Base-by-base conservation (phyloP, 1,139 yeast species). In the Debaryomyces sp. region DNA sequence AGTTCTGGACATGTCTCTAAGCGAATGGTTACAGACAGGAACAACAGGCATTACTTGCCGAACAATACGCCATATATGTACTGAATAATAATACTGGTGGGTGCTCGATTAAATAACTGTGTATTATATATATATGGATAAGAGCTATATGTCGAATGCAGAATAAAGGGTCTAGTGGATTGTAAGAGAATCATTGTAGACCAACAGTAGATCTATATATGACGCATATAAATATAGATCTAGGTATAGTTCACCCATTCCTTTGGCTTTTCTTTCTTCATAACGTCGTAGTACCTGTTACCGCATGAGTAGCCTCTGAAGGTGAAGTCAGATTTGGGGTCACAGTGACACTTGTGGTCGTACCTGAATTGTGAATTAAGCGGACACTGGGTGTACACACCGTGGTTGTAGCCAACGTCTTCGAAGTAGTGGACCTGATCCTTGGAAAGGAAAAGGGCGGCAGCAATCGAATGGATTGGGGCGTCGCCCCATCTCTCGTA, bases 401-500 rank as follows among this genome's bases (percentile, higher is more conserved):
- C 84, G 66, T 90, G 97, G 69, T 68, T 85, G 70, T 90, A 90
- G 3, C 96, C 96, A 30, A 90, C 81, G 58, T 89, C 90, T 48
- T 81, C 87, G 63, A 90, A 90, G 73, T 80, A 89, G 65, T 89
- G 96, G 45, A 90, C 72, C 60, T 87, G 79, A 50, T 78, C 77
- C 57, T 78, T 80, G 52, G 85, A 80, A 54, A 89, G 68, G 64
- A 90, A 78, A 50, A 87, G 73, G 0, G 96, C 76, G 1, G 90
- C 95, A 1, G 94, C 92, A 54, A 90, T 81, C 3, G 96, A 85
- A 68, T 90, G 97, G 22, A 90, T 82, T 5, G 97, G 97, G 0
- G 97, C 97, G 67, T 91, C 97, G 29, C 97, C 97, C 97, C 97
- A 91, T 64, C 97, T 77, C 66, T 91, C 97, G 66, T 91, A 91